Evolutionary conservation across 495 filamentous ascomycete species (phyloP).

Genomic region (Podospora comata): DNA sequence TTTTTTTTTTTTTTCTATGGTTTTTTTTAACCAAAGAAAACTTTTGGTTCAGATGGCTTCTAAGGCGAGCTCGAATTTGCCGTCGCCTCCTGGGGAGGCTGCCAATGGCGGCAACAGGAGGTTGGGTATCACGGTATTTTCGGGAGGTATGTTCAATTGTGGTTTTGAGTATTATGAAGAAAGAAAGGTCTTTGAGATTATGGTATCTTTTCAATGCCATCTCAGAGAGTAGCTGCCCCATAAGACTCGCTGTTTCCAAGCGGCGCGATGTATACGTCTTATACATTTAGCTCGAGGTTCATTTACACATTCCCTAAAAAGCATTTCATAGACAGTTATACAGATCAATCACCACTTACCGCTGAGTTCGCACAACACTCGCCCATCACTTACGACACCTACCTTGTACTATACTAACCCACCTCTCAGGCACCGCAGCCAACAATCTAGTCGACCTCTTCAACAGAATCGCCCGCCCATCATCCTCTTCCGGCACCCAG

Average conservation of each 20-base stretch:
- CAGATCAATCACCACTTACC: background rate
- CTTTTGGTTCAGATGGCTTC: background rate
- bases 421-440: conserved; percentile 70
- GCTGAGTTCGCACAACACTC: background rate
- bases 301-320: background rate
- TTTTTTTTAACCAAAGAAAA: background rate
- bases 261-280: too few species aligned
- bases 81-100: background rate
- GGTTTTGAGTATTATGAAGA: background rate
- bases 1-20: too few species aligned
- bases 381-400: background rate
- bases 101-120: conserved; percentile 12
- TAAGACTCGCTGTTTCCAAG: too few species aligned
- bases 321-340: background rate
- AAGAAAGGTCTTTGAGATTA: background rate
- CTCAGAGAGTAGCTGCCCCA: too few species aligned
- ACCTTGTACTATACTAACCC: background rate
- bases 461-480: conserved; percentile 62
- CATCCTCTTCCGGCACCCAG: background rate
- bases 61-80: background rate
- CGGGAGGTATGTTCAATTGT: conserved; percentile 27
- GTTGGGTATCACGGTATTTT: conserved; percentile 31
- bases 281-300: background rate
- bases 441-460: conserved; percentile 95
- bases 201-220: too few species aligned